phyloP scores from a whole-genome alignment of 192 early-diverging fungal genomes.

The Thamnidium elegans region DNA sequence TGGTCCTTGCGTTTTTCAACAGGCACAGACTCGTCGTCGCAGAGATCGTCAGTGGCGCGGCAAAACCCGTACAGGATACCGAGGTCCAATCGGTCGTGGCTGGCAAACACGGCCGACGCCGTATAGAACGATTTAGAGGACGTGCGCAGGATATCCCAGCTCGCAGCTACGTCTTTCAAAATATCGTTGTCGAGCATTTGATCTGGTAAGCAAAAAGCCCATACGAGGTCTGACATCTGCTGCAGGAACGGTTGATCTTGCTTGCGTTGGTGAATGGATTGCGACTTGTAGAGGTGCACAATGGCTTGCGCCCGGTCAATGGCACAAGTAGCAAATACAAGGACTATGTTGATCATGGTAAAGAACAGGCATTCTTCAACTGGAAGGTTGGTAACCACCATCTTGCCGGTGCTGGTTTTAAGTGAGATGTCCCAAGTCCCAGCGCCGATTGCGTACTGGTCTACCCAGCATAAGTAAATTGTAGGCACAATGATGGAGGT shows the following conservation, averaged over 20 bases:
- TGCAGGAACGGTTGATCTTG: background rate
- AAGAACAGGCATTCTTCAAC: conserved; percentile 53
- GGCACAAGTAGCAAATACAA: conserved; percentile 38
- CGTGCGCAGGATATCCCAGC: conserved; percentile 20
- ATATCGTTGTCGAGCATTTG: conserved; percentile 2
- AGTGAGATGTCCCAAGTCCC: conserved; percentile 49
- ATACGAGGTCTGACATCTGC: conserved; percentile 1
- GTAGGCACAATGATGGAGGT: conserved; percentile 39
- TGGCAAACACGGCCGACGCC: conserved; percentile 35
- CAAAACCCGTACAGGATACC: conserved; percentile 38
- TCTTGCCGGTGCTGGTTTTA: conserved; percentile 36
- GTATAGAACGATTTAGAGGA: conserved; percentile 35
- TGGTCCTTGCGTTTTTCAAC: conserved; percentile 15
- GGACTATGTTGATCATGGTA: conserved; percentile 39
- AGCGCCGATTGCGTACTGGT: conserved; percentile 39
- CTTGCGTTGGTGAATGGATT: background rate
- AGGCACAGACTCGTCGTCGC: conserved; percentile 24
- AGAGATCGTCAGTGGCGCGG: conserved; percentile 39
- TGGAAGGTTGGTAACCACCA: conserved; percentile 41
- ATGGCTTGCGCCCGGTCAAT: conserved; percentile 33
- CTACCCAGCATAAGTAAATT: conserved; percentile 46
- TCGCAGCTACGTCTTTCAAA: conserved; percentile 19
- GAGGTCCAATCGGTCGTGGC: conserved; percentile 32
- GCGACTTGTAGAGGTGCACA: conserved; percentile 18
- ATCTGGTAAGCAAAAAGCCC: conserved; percentile 27